Evolutionary conservation across 441 rosid species (phyloP).

Genomic region (Pelargonium myrrhifolium): DNA sequence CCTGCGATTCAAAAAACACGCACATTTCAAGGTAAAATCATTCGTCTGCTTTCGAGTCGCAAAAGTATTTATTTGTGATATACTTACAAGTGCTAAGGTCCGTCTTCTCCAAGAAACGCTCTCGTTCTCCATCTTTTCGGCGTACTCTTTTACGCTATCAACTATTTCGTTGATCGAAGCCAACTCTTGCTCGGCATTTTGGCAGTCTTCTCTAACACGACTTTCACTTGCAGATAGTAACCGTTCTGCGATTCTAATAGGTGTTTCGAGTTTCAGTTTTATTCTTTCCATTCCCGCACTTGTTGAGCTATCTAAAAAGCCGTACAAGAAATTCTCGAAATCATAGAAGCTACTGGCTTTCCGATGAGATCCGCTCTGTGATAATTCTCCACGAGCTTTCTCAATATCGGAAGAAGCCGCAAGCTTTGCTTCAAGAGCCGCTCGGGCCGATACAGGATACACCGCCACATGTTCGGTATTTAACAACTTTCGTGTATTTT

Average conservation of each 20-base stretch:
- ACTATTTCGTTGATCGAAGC: slow-evolving; percentile 42
- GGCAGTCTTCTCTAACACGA: slow-evolving; percentile 47
- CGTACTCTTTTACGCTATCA: slow-evolving; percentile 44
- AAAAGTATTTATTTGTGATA: slow-evolving; percentile 14
- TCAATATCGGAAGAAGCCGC: slow-evolving; percentile 39
- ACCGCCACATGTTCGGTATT: slow-evolving; percentile 56
- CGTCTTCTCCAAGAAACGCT: slow-evolving; percentile 70
- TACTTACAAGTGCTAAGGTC: slow-evolving; percentile 55
- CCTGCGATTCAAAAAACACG: slow-evolving; percentile 33
- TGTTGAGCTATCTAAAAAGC: slow-evolving; percentile 82
- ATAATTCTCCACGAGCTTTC: slow-evolving; percentile 32
- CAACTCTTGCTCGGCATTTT: slow-evolving; percentile 59
- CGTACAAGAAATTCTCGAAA: slow-evolving; percentile 63
- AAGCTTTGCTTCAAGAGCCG: slow-evolving; percentile 78
- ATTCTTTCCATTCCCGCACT: slow-evolving; percentile 71
- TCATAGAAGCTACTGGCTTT: slow-evolving; percentile 49
- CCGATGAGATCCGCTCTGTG: slow-evolving; percentile 41
- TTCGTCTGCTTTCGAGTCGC: slow-evolving; percentile 15
- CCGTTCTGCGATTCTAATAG: slow-evolving; percentile 72
- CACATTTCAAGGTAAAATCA: neutral
- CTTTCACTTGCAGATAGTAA: slow-evolving; percentile 62
- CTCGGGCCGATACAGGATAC: slow-evolving; percentile 79
- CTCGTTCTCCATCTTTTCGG: slow-evolving; percentile 60
- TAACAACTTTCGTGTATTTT: slow-evolving; percentile 69
- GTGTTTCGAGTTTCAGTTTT: slow-evolving; percentile 90